Evolutionary conservation across 2,329 filamentous ascomycete genomes (phyloP), one percentile per base, ranked within the genome.

Genomic region (Knufia fluminis): DNA sequence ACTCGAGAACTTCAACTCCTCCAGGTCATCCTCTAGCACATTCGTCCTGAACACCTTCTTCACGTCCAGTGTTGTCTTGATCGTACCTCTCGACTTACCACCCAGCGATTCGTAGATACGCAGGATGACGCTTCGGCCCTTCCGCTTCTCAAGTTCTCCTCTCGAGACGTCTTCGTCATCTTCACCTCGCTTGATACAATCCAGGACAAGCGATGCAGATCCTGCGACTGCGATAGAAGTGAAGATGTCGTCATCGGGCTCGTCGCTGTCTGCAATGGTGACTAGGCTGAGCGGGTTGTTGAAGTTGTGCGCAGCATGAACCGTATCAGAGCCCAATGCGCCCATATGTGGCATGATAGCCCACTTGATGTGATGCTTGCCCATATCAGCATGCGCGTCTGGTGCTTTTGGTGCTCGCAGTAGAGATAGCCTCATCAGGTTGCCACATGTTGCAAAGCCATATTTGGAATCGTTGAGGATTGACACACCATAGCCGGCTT

Each of bases 391-490:
- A 61, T 95, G 83, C 4, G 81, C 89, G 65, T 97, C 91, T 0
- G 91, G 91, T 0, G 91, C 90, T 65, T 97, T 97, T 19, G 91
- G 86, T 4, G 89, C 82, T 35, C 91, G 82, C 16, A 96, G 77
- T 17, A 97, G 76, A 12, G 84, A 90, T 8, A 97, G 74, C 3
- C 91, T 82, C 91, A 97, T 97, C 49, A 89, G 66, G 63, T 85
- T 92, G 38, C 91, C 91, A 41, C 78, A 80, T 12, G 89, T 94
- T 19, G 91, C 91, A 63, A 97, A 97, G 16, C 91, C 91, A 63
- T 95, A 97, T 67, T 96, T 96, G 70, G 82, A 87, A 67, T 97
- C 90, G 62, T 97, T 97, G 52, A 97, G 76, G 54, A 97, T 86
- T 2, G 86, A 91, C 6, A 97, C 88, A 55, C 90, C 90, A 60